These are phyloP conservation scores for Linum usitatissimum DNA, from an alignment of 345 rosid species.

Conservation along the genomic window DNA sequence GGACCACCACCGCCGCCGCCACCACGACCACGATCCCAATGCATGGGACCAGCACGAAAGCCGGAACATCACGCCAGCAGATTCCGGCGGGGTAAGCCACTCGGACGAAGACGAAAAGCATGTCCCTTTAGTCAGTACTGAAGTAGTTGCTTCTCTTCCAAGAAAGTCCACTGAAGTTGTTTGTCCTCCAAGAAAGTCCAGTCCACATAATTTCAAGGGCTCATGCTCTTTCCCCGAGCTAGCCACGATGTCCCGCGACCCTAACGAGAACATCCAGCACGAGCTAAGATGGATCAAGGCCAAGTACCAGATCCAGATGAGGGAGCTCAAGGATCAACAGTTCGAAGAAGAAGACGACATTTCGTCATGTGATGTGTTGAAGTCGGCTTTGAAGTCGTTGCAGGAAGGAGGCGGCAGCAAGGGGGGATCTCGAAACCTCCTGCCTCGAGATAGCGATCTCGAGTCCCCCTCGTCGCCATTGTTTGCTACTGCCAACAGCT, in stretches of 20 bases:
- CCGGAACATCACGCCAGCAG: constrained; percentile 54
- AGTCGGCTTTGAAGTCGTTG: constrained; percentile 6
- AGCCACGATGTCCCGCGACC: constrained; percentile 18
- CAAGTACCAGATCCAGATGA: constrained; percentile 42
- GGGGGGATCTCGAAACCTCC: not conserved
- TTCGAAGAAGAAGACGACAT: constrained; percentile 15
- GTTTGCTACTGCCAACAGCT: constrained; percentile 20
- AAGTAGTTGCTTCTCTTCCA: constrained; percentile 12
- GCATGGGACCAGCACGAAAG: constrained; percentile 68
- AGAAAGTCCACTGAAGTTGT: constrained; percentile 20
- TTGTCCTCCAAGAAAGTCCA: constrained; percentile 20
- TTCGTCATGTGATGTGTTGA: constrained; percentile 3
- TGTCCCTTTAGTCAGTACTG: constrained; percentile 16
- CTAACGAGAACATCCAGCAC: constrained; percentile 35
- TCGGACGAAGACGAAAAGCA: constrained; percentile 51
- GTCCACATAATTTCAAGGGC: constrained; percentile 14
- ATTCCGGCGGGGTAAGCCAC: constrained; percentile 38
- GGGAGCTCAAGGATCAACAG: constrained; percentile 47
- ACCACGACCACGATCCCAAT: constrained; percentile 37
- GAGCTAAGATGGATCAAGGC: constrained; percentile 63
- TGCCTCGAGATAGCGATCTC: no score
- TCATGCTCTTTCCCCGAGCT: constrained; percentile 29
- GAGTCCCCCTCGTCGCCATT: no score
- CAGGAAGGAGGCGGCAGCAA: constrained; percentile 9
- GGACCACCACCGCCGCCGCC: constrained; percentile 24